Percentiles rank a stretch among this genome's conserved stretches.
phyloP scores from a whole-genome alignment of 2,329 filamentous ascomycete genomes.

The Fusarium ramigenum region DNA sequence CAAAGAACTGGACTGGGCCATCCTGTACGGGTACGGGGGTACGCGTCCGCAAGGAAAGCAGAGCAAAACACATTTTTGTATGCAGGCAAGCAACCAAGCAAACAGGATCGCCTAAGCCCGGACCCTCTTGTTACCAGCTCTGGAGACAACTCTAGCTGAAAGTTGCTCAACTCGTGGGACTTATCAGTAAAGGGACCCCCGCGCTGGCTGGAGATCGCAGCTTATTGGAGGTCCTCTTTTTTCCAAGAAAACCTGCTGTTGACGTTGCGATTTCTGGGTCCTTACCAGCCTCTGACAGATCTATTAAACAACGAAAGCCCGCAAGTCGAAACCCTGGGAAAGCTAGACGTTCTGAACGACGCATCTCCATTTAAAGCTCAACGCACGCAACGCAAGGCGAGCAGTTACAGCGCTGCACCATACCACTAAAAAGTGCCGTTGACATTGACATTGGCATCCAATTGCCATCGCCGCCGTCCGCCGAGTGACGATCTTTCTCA shows the following conservation, averaged over 20 bases:
- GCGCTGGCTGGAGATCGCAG: constrained; percentile 28
- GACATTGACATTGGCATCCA: background rate
- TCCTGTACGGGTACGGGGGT: background rate
- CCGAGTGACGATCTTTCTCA: constrained; percentile 27
- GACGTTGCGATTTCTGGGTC: constrained; percentile 32
- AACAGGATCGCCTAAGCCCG: background rate
- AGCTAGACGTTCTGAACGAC: constrained; percentile 10
- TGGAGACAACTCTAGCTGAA: constrained; percentile 10
- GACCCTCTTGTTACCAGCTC: constrained; percentile 20
- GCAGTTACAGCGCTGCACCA: background rate
- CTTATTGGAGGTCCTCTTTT: constrained; percentile 38
- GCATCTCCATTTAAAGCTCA: constrained; percentile 10
- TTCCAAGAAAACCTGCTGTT: constrained; percentile 40
- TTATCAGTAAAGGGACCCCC: constrained; percentile 30
- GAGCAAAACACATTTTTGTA: constrained; percentile 4
- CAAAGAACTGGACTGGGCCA: background rate
- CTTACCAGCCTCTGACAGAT: constrained; percentile 33
- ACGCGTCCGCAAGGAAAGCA: constrained; percentile 2
- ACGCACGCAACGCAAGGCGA: constrained; percentile 8
- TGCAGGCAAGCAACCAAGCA: constrained; percentile 3
- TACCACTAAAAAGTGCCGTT: background rate
- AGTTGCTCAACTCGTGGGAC: constrained; percentile 8
- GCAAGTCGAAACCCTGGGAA: constrained; percentile 10
- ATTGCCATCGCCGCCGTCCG: constrained; percentile 13
- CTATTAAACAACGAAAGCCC: constrained; percentile 37